These are phyloP conservation scores for Saccharomyces hybrid DNA, from an alignment of 1,139 yeast genomes.

Conservation along the genomic window DNA sequence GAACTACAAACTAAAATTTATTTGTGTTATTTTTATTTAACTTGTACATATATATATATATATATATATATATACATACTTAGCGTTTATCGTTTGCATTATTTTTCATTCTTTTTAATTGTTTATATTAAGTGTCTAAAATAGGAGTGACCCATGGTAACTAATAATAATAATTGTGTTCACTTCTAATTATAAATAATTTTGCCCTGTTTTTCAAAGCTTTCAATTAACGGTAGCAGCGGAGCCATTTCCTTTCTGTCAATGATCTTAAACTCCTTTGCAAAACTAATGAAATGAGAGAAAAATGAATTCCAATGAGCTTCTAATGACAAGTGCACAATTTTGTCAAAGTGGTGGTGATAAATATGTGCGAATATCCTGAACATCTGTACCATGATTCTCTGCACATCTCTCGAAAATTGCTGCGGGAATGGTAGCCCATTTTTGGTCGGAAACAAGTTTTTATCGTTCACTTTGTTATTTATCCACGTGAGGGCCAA, in stretches of 20 bases:
- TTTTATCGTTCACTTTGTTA: slow-evolving; percentile 79
- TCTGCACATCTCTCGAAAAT: slow-evolving; percentile 73
- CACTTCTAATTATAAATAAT: slow-evolving; percentile 33
- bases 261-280: slow-evolving; percentile 72
- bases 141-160: not conserved
- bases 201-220: slow-evolving; percentile 80
- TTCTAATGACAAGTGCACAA: slow-evolving; percentile 81
- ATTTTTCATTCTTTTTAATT: not conserved
- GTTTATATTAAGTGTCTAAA: not conserved
- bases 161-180: not conserved
- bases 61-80: slow-evolving; percentile 1
- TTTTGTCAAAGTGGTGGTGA: slow-evolving; percentile 87
- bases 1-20: not conserved
- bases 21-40: not conserved
- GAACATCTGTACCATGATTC: slow-evolving; percentile 86
- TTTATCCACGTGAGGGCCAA: slow-evolving; percentile 87
- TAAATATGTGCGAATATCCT: slow-evolving; percentile 95
- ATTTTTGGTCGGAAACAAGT: slow-evolving; percentile 82
- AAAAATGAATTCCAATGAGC: slow-evolving; percentile 98
- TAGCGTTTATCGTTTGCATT: slow-evolving; percentile 1
- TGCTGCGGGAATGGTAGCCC: slow-evolving; percentile 92
- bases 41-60: slow-evolving; percentile 1
- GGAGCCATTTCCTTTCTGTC: slow-evolving; percentile 79
- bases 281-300: slow-evolving; percentile 87
- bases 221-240: slow-evolving; percentile 63